Evolutionary conservation across 371 early-diverging fungal species (phyloP).

Genomic region (Choanephora cucurbitarum): DNA sequence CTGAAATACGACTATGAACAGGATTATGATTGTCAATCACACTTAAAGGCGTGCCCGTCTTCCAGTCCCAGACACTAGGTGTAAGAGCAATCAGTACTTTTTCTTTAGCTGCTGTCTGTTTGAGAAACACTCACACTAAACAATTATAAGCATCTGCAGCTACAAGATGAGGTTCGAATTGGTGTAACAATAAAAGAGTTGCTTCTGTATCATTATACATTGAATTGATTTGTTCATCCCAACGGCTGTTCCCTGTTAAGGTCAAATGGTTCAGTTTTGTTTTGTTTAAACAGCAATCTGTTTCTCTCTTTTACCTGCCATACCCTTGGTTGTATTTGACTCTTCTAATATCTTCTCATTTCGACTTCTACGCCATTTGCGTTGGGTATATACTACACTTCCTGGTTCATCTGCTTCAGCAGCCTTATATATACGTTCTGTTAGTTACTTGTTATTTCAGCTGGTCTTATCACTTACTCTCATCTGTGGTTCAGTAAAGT

Average conservation of each 20-base stretch:
- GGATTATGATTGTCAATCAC: slow-evolving; percentile 73
- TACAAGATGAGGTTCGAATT: slow-evolving; percentile 77
- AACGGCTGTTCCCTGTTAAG: slow-evolving; percentile 49
- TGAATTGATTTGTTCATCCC: slow-evolving; percentile 63
- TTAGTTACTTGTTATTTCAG: too few relatives aligned
- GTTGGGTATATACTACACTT: slow-evolving; percentile 75
- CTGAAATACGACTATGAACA: slow-evolving; percentile 67
- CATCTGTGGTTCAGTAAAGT: slow-evolving; percentile 91
- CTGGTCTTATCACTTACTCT: too few relatives aligned
- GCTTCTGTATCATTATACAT: slow-evolving; percentile 65
- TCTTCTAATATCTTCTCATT: slow-evolving; percentile 72
- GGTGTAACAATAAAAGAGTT: slow-evolving; percentile 66
- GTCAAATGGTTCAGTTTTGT: too few relatives aligned
- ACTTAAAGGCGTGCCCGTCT: slow-evolving; percentile 62
- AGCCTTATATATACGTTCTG: slow-evolving; percentile 51
- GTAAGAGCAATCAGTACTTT: too few relatives aligned
- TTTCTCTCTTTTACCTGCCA: slow-evolving; percentile 12
- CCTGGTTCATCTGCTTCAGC: slow-evolving; percentile 86
- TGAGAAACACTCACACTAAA: slow-evolving; percentile 30
- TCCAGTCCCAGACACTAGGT: slow-evolving; percentile 81
- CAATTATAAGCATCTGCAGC: slow-evolving; percentile 70
- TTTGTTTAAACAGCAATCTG: too few relatives aligned
- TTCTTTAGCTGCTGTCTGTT: too few relatives aligned
- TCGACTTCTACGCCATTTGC: slow-evolving; percentile 75
- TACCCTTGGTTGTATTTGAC: slow-evolving; percentile 53